Evolutionary conservation across 805 yeast genomes (phyloP).

Genomic region (Cyberlindnera xishuangbannaensis): DNA sequence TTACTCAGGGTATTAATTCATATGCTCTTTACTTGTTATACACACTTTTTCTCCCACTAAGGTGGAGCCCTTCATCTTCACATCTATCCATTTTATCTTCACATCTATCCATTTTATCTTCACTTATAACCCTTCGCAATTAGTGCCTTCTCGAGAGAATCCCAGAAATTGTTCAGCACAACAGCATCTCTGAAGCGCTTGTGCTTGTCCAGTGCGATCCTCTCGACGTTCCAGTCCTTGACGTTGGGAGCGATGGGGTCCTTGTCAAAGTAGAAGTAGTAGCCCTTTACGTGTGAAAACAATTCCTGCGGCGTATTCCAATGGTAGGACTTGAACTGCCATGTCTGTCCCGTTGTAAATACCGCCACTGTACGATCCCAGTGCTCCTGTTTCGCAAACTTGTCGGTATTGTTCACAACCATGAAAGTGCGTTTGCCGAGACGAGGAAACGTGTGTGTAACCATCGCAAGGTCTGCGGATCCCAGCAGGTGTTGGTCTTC

Average conservation of each 20-base stretch:
- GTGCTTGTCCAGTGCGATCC: conserved; percentile 70
- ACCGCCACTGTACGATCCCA: conserved; percentile 97
- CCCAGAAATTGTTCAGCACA: conserved; percentile 83
- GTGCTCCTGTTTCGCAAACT: conserved; percentile 87
- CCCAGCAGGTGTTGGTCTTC: conserved; percentile 27
- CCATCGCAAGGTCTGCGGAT: conserved; percentile 27
- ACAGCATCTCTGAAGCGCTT: conserved; percentile 87
- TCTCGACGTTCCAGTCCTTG: conserved; percentile 84
- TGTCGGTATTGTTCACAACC: conserved; percentile 83
- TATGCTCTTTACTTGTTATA: no score
- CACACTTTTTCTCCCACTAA: no score
- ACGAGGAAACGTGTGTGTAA: conserved; percentile 50
- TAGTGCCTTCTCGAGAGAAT: conserved; percentile 68
- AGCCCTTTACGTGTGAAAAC: conserved; percentile 83
- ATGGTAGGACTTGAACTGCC: conserved; percentile 92
- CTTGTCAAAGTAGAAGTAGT: conserved; percentile 66
- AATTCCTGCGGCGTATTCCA: conserved; percentile 74
- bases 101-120: no score
- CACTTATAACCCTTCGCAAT: conserved; percentile 60
- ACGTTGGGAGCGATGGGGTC: conserved; percentile 74
- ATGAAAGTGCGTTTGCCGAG: conserved; percentile 61
- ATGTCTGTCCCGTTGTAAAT: conserved; percentile 92
- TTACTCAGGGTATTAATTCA: no score
- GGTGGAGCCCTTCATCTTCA: no score
- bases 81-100: no score